Evolutionary conservation across 805 yeast species (phyloP), one percentile per base, ranked within the genome.

Genomic region (Limtongia smithiae): DNA sequence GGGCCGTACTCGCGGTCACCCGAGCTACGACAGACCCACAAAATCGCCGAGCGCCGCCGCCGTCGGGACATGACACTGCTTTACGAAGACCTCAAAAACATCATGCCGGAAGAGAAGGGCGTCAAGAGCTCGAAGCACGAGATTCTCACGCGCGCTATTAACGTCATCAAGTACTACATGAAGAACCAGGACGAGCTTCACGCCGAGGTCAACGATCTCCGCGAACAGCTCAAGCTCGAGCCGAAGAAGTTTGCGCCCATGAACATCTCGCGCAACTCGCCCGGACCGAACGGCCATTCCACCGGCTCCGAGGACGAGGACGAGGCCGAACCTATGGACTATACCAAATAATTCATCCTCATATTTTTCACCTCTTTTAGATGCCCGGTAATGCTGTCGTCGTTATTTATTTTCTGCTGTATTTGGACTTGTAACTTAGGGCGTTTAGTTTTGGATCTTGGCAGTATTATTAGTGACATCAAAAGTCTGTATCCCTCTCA

Each of bases 11-110:
- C 55, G 7, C 60, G 62, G 12, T 57, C 60, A 30, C 60, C 61
- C 15, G 62, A 57, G 40, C 53, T 59, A n/a, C 50, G 62, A 15
- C 58, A 53, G 45, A 59, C 56, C 11, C 62, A 59, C 50, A 59
- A 59, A 37, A 56, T 59, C 22, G 62, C 62, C 18, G 62, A 59
- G 44, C 51, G 62, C 15, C 48, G 58, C 15, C 54, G 62, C 8
- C 58, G 62, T 5, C 47, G 54, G 25, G 62, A 59, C 37, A 59
- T 59, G 59, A 39, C 60, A 24, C 32, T 57, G 4, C 54, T 59
- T 28, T 59, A 59, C 44, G 58, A 55, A n/a, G 58, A 57, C 35
- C 46, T 59, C 25, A 46, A 52, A 24, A 48, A 53, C 20, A 39
- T 50, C 31, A 37, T 59, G 17, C 62, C 62, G 11, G 57, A 59